Percentiles rank a stretch among this genome's conserved stretches.
Evolutionary conservation across 805 yeast species (phyloP).

Genomic region (Spathaspora sp.): DNA sequence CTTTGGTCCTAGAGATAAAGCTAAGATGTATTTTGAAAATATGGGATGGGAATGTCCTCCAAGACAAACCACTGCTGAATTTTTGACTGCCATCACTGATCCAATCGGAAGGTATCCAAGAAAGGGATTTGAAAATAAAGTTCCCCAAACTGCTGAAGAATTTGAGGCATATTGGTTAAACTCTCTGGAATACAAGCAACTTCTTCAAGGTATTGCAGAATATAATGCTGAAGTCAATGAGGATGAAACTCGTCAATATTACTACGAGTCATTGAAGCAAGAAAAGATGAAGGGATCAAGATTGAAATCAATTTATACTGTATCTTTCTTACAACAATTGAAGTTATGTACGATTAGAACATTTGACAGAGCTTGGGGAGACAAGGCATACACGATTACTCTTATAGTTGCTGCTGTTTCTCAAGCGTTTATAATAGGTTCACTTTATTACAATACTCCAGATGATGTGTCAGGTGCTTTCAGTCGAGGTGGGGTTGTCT

Average conservation of each 20-base stretch:
- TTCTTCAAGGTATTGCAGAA: constrained; percentile 20
- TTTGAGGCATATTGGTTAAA: constrained; percentile 57
- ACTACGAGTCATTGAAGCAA: constrained; percentile 30
- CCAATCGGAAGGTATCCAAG: constrained; percentile 54
- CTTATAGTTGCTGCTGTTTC: constrained; percentile 45
- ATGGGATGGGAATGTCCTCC: constrained; percentile 66
- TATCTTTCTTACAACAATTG: constrained; percentile 47
- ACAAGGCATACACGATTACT: constrained; percentile 46
- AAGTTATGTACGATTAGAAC: constrained; percentile 47
- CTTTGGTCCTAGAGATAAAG: constrained; percentile 56
- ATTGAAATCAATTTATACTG: constrained; percentile 38
- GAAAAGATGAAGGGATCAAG: constrained; percentile 37
- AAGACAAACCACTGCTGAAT: constrained; percentile 70
- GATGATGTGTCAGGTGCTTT: constrained; percentile 53
- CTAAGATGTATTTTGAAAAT: constrained; percentile 53
- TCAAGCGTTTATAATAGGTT: constrained; percentile 62
- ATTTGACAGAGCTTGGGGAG: constrained; percentile 54
- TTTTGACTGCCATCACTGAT: constrained; percentile 65
- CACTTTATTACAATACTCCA: constrained; percentile 55
- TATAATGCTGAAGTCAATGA: constrained; percentile 13
- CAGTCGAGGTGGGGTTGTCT: constrained; percentile 61
- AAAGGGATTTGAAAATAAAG: constrained; percentile 45
- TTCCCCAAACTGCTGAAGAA: constrained; percentile 62
- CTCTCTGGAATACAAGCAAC: constrained; percentile 30
- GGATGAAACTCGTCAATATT: constrained; percentile 30